Evolutionary conservation across 306 rosid species (phyloP), one percentile per base, ranked within the genome.

Genomic region (Gillenia trifoliata): DNA sequence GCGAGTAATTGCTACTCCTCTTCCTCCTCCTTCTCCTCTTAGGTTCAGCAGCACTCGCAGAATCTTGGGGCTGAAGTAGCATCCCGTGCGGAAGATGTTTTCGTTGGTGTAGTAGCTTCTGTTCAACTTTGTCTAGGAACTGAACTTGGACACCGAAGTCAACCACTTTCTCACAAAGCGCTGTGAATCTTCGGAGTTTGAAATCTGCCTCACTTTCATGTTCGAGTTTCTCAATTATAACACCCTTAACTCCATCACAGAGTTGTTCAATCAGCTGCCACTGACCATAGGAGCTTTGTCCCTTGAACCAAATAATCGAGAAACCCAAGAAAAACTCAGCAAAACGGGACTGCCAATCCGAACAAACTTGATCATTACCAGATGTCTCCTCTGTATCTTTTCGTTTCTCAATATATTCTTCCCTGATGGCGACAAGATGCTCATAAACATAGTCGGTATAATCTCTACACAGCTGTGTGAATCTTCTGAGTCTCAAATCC

Each of bases 241-340:
- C 57, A 0, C 57, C 57, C 7, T 0, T 7, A 3, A 8, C 6
- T 45, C 40, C 26, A 45, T 16, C 30, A 4, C 5, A 4, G 9
- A 68, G 59, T 13, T 43, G 72, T 26, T 45, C 25, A 45, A 26
- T 68, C 23, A 45, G 25, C 38, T 22, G 22, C 8, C 45, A 5
- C n/a, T 43, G 57, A 8, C 6, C 54, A 5, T 12, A n/a, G 1
- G 23, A 16, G 56, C 30, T 13, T 15, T 68, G 72, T 23, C 59
- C 72, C 72, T 68, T 30, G 72, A 68, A 68, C 72, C 72, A 68
- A 26, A 68, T 68, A 17, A 28, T 12, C 16, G 64, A 59, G 33
- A 59, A 59, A 11, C 33, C 64, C 8, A 23, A 23, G 33, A 59
- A 59, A 59, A 59, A 59, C 0, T 59, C 3, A 25, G 31, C 33